Evolutionary conservation across 805 yeast species (phyloP), one percentile per base, ranked within the genome.

Genomic region (Saccharomyces cerevisiae): DNA sequence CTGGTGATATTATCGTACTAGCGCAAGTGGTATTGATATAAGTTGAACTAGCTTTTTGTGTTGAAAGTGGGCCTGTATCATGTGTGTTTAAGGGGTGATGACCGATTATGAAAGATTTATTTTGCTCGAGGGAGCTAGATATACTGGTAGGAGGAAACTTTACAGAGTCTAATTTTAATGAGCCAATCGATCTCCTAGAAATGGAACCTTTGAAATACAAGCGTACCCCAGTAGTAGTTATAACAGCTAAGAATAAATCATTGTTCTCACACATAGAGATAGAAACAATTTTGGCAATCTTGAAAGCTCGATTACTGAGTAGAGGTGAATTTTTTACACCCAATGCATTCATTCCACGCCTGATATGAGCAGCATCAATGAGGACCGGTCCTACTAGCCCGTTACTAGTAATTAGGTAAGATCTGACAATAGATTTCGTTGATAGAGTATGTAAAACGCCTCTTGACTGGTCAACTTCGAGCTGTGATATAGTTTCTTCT

Each of bases 141-240:
- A 52, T 17, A 66, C 69, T 53, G 0, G 82, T 71, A 4, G 86
- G 85, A 21, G 85, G 85, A 63, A 80, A 81, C 60, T 79, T 80
- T 54, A 82, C 75, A 53, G 79, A 76, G 48, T 73, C 74, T 22
- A 71, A 52, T 60, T 74, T 70, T 50, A 73, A 58, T 6, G 74
- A 73, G 49, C 69, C 67, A 1, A 73, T 66, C 21, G 63, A 59
- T 6, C 64, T 55, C 6, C 62, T 53, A 14, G 66, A 60, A 9
- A 64, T 54, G 6, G 71, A 69, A 32, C 77, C 77, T 49, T 71
- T 73, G 53, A 73, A 60, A 57, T 80, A 82, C 21, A 89, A 74
- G 58, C 96, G 78, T 61, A 87, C 85, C 6, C 96, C 96, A 55
- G 81, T 83, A 53, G 80, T 75, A 0, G 96, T 87, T n/a, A 86